Percentiles rank a stretch among this genome's conserved stretches.
Conservation (phyloP, 164 flowering plant genomes). For the Buxus sempervirens region DNA sequence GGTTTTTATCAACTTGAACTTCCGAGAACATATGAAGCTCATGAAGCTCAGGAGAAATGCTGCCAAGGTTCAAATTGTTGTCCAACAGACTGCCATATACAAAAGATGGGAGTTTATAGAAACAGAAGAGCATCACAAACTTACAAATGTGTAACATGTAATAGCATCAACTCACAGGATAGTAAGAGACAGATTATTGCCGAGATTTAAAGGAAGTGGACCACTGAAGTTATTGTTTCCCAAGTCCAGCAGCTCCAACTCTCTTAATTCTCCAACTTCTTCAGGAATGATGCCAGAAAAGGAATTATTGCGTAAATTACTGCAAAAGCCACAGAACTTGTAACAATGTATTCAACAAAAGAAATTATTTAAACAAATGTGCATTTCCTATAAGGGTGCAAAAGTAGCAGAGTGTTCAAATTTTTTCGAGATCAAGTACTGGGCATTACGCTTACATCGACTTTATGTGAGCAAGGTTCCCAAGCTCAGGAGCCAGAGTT, state of each 20-base stretch:
- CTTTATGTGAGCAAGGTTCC: conserved; percentile 33
- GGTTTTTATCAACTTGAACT: conserved; percentile 35
- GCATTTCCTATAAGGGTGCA: too few relatives aligned
- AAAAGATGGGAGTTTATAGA: conserved; percentile 1
- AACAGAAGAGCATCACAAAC: not conserved
- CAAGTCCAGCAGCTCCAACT: conserved; percentile 60
- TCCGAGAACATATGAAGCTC: conserved; percentile 38
- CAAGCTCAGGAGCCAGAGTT: conserved; percentile 44
- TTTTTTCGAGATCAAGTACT: not conserved
- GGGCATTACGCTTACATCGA: conserved; percentile 36
- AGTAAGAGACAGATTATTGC: conserved; percentile 36
- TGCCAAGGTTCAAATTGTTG: conserved; percentile 39
- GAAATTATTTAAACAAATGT: not conserved
- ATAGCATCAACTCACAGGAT: conserved; percentile 47
- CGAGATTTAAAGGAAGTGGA: conserved; percentile 45
- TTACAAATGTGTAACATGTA: not conserved
- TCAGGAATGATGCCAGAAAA: conserved; percentile 59
- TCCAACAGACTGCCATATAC: conserved; percentile 48
- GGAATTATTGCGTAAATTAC: conserved; percentile 64
- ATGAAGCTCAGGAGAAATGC: conserved; percentile 27
- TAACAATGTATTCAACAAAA: not conserved
- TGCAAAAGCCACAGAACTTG: conserved; percentile 20
- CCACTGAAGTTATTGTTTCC: conserved; percentile 60
- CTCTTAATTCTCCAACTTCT: conserved; percentile 51
- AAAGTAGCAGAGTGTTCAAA: not conserved